A percentile compares a stretch with the other conserved stretches of the same genome.
Conservation (phyloP, 225 moss, liverwort and hornwort species). For the Pleurozium schreberi region DNA sequence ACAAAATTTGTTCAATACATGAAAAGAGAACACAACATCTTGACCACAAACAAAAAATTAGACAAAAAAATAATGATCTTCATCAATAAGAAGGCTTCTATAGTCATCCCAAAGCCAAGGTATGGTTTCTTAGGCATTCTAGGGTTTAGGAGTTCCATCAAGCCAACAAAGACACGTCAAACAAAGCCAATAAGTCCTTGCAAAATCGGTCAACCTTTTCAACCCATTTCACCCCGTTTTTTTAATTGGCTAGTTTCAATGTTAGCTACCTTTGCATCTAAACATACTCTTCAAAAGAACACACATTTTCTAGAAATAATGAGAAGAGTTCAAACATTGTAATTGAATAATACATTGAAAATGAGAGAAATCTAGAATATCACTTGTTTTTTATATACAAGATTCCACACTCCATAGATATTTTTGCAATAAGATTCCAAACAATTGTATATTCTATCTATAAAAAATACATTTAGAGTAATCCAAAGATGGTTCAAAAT, state of each 20-base stretch:
- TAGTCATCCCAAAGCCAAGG: neutral
- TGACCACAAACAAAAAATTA: neutral
- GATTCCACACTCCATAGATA: neutral
- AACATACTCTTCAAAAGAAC: neutral
- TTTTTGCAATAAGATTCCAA: neutral
- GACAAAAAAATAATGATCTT: neutral
- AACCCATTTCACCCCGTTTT: neutral
- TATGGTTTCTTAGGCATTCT: neutral
- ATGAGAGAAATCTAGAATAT: rapidly evolving
- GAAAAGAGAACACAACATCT: neutral
- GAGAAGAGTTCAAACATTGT: neutral
- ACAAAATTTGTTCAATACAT: neutral
- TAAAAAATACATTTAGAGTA: neutral
- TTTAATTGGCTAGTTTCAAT: no score
- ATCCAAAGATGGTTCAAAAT: neutral
- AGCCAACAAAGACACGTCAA: neutral
- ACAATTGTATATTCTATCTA: neutral
- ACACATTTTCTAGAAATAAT: no score
- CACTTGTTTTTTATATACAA: neutral
- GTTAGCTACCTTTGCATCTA: neutral
- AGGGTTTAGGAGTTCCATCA: neutral
- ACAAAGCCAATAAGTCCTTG: neutral
- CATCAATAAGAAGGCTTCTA: neutral
- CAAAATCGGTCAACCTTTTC: neutral
- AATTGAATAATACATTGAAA: rapidly evolving